These are phyloP conservation scores for Colletotrichum lupini DNA, from an alignment of 2,329 filamentous ascomycete genomes.

Conservation along the genomic window DNA sequence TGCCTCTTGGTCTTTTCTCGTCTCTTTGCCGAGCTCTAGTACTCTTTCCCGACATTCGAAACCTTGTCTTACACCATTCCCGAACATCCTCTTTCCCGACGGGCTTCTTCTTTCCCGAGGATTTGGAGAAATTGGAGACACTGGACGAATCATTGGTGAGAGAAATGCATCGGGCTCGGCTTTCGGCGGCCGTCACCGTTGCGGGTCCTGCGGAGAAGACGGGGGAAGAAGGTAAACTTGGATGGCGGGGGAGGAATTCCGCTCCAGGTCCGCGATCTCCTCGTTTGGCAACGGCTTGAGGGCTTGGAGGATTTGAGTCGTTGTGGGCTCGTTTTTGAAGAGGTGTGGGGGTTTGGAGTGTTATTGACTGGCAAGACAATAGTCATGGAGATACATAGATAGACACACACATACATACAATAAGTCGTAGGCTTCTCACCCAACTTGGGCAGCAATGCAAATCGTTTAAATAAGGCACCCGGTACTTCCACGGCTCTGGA, in stretches of 20 bases:
- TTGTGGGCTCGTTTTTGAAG: background rate
- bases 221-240: background rate
- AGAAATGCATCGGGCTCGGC: background rate
- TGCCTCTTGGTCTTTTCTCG: background rate
- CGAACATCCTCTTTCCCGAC: background rate
- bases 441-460: too few species aligned
- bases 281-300: slow-evolving; percentile 24
- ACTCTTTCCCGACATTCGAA: background rate
- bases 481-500: too few species aligned
- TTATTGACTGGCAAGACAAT: too few species aligned
- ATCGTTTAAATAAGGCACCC: too few species aligned
- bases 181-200: background rate
- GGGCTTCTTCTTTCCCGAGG: background rate
- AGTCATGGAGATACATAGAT: too few species aligned
- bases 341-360: too few species aligned
- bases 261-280: slow-evolving; percentile 10
- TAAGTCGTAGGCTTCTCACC: too few species aligned
- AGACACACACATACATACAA: too few species aligned
- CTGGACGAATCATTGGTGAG: background rate
- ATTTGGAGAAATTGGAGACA: background rate
- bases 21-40: background rate
- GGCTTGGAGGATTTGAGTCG: background rate
- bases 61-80: background rate
- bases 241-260: slow-evolving; percentile 10
- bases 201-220: background rate